These are phyloP conservation scores for Conticribra weissflogii DNA, from an alignment of 108 stramenopile genomes.

Conservation along the genomic window DNA sequence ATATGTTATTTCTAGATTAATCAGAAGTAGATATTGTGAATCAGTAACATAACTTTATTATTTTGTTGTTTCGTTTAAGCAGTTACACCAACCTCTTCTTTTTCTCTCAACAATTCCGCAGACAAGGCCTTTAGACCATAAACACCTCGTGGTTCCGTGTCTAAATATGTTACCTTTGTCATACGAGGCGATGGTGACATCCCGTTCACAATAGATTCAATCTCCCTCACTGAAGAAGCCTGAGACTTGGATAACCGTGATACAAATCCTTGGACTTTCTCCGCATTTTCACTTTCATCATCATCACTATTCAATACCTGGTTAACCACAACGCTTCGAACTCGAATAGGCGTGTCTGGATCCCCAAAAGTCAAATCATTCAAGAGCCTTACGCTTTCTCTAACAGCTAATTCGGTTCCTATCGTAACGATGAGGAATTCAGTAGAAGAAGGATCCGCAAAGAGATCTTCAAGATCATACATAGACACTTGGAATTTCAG, in stretches of 20 bases:
- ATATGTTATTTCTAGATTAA: no score
- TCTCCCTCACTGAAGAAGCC: slow-evolving; percentile 31
- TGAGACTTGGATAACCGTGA: slow-evolving; percentile 37
- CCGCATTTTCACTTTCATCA: slow-evolving; percentile 4
- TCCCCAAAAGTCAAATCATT: slow-evolving; percentile 88
- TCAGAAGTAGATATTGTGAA: no score
- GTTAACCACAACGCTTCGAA: slow-evolving; percentile 85
- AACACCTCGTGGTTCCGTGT: slow-evolving; percentile 88
- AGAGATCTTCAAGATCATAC: slow-evolving; percentile 90
- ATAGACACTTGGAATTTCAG: slow-evolving; percentile 86
- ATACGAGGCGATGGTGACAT: slow-evolving; percentile 54
- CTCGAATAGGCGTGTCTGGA: slow-evolving; percentile 87
- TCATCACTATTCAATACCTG: slow-evolving; percentile 74
- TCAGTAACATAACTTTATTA: no score
- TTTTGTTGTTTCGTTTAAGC: no score
- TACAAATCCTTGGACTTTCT: slow-evolving; percentile 28
- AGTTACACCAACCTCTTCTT: background rate
- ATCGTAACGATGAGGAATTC: slow-evolving; percentile 94
- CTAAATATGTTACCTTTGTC: slow-evolving; percentile 68
- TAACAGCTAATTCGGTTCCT: slow-evolving; percentile 85
- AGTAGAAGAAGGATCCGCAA: slow-evolving; percentile 78
- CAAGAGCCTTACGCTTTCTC: slow-evolving; percentile 83
- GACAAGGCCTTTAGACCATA: slow-evolving; percentile 84
- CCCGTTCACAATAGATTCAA: slow-evolving; percentile 29
- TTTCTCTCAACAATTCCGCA: slow-evolving; percentile 26